Percentiles rank a stretch among this genome's conserved stretches.
Evolutionary conservation across 2,329 filamentous ascomycete genomes (phyloP).

Genomic region (Eutypa lata): DNA sequence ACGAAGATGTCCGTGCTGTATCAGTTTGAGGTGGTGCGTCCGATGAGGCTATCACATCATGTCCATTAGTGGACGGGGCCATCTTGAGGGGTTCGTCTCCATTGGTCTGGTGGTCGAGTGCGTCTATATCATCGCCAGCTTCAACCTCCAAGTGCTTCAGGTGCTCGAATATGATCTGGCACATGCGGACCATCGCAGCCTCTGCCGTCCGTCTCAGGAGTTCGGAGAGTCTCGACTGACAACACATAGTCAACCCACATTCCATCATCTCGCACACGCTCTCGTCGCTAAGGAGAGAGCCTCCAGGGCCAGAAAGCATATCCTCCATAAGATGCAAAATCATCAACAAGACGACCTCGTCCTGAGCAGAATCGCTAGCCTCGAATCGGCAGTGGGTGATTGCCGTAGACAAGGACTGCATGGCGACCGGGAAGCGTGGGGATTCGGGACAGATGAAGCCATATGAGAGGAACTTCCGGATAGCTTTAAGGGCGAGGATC

Average conservation of each 20-base stretch:
- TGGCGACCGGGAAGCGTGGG: slow-evolving; percentile 83
- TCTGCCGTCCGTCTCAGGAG: slow-evolving; percentile 88
- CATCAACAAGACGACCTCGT: slow-evolving; percentile 90
- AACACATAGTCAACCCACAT: slow-evolving; percentile 94
- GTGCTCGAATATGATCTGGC: slow-evolving; percentile 94
- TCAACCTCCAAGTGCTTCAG: slow-evolving; percentile 83
- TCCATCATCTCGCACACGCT: slow-evolving; percentile 99
- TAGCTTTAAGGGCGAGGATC: slow-evolving; percentile 85
- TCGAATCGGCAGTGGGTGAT: slow-evolving; percentile 98
- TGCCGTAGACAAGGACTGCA: slow-evolving; percentile 91
- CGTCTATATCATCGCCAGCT: slow-evolving; percentile 62
- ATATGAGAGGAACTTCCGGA: slow-evolving; percentile 96
- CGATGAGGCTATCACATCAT: slow-evolving; percentile 54
- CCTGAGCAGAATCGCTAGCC: slow-evolving; percentile 89
- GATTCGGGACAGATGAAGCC: slow-evolving; percentile 82
- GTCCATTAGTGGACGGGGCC: slow-evolving; percentile 70
- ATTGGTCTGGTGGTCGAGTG: slow-evolving; percentile 63
- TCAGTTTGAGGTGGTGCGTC: slow-evolving; percentile 34
- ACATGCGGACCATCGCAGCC: slow-evolving; percentile 98
- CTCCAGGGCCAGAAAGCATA: slow-evolving; percentile 92
- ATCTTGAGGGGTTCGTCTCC: slow-evolving; percentile 78
- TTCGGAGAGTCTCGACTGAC: slow-evolving; percentile 86
- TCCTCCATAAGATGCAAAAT: slow-evolving; percentile 98
- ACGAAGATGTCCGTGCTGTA: slow-evolving; percentile 36
- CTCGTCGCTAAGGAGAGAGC: slow-evolving; percentile 91